Percentiles rank a stretch among this genome's conserved stretches.
Conservation (phyloP, 1,284 basidiomycete genomes). For the Rhizopogon parksii region DNA sequence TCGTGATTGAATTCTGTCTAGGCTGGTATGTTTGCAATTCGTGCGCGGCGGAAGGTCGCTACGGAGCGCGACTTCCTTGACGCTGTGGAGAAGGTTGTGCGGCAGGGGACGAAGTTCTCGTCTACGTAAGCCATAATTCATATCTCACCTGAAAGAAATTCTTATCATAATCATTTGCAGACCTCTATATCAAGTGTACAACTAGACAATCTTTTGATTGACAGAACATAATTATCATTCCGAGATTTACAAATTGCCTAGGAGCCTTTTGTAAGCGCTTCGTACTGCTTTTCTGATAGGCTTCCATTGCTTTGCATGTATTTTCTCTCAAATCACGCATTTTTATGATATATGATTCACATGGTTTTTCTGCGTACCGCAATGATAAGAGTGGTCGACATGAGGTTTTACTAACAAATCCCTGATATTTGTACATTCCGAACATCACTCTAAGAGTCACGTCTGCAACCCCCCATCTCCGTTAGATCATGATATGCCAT, state of each 20-base stretch:
- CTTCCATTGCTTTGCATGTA: background rate
- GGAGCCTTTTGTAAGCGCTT: too few species aligned
- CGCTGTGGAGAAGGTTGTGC: constrained; percentile 96
- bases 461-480: too few species aligned
- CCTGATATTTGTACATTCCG: too few species aligned
- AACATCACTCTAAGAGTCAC: too few species aligned
- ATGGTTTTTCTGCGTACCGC: background rate
- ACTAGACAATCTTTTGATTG: constrained; percentile 34
- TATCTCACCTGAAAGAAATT: background rate
- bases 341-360: background rate
- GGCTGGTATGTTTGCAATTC: constrained; percentile 99
- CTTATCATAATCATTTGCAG: constrained; percentile 29
- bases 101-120: constrained; percentile 96
- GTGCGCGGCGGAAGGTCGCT: constrained; percentile 93
- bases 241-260: too few species aligned
- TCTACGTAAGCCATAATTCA: constrained; percentile 23
- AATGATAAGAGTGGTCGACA: background rate
- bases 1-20: constrained; percentile 21
- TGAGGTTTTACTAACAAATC: too few species aligned
- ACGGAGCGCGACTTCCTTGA: constrained; percentile 97
- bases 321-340: background rate
- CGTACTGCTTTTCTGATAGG: too few species aligned
- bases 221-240: too few species aligned
- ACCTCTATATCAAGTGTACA: constrained; percentile 70
- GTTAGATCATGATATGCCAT: too few species aligned